phyloP scores from a whole-genome alignment of 192 early-diverging fungal species.

The Allomyces macrogynus region DNA sequence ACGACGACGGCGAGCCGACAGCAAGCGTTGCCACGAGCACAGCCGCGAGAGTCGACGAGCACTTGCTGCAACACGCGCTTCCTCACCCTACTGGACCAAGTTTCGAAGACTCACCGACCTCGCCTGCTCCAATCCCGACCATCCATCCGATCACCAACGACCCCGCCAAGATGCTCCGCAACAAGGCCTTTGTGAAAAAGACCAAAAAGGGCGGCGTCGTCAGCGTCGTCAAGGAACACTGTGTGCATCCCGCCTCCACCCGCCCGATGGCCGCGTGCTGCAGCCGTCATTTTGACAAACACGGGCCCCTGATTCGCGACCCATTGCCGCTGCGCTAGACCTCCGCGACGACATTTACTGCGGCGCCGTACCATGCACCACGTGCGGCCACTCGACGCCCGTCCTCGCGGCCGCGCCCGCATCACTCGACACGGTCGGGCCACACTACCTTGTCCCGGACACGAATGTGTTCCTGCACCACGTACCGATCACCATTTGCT shows the following conservation, averaged over 20 bases:
- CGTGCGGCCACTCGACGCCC: slow-evolving; percentile 15
- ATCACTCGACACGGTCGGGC: slow-evolving; percentile 11
- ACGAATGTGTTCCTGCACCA: slow-evolving; percentile 88
- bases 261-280: no score
- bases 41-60: no score
- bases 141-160: no score
- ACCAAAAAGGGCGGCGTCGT: slow-evolving; percentile 79
- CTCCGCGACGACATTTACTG: slow-evolving; percentile 89
- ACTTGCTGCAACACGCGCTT: no score
- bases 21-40: no score
- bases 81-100: no score
- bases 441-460: slow-evolving; percentile 76
- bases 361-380: slow-evolving; percentile 35
- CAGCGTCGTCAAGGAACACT: slow-evolving; percentile 91
- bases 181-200: slow-evolving; percentile 73
- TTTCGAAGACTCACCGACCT: no score
- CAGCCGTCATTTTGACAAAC: no score
- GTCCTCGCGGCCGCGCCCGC: background rate
- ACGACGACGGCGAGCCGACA: no score
- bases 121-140: no score
- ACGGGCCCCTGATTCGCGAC: no score
- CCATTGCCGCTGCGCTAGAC: slow-evolving; percentile 15
- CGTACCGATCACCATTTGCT: slow-evolving; percentile 22
- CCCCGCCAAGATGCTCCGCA: slow-evolving; percentile 31
- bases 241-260: slow-evolving; percentile 4